These are phyloP conservation scores for Phytopythium aichiense DNA, from an alignment of 352 stramenopile species.

Conservation along the genomic window DNA sequence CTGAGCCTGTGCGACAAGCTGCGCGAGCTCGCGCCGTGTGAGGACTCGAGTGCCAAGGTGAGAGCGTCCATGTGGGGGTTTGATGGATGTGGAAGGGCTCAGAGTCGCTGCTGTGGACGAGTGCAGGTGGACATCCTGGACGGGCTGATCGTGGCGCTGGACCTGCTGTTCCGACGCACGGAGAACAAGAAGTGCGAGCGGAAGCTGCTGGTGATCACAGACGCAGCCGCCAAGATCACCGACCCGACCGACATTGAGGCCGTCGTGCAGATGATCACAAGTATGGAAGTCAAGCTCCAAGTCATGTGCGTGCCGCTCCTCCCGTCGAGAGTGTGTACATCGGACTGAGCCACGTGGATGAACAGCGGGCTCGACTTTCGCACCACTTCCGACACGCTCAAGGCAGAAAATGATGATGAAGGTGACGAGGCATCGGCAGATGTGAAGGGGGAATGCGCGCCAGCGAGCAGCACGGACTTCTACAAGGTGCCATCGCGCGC, in stretches of 20 bases:
- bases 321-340: background rate
- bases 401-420: constrained; percentile 12
- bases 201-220: constrained; percentile 71
- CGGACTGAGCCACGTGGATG: background rate
- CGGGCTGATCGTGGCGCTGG: constrained; percentile 77
- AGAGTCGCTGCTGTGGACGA: background rate
- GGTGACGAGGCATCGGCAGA: constrained; percentile 1
- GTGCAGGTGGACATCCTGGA: constrained; percentile 66
- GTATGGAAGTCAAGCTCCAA: constrained; percentile 76
- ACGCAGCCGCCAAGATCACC: constrained; percentile 55
- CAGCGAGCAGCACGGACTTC: constrained; percentile 15
- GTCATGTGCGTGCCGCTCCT: constrained; percentile 46
- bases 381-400: constrained; percentile 32
- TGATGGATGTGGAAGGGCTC: background rate
- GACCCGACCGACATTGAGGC: constrained; percentile 61
- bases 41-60: constrained; percentile 24
- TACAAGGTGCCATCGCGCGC: constrained; percentile 19
- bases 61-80: background rate
- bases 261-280: constrained; percentile 72
- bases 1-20: constrained; percentile 59
- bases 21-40: constrained; percentile 26
- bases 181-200: constrained; percentile 80
- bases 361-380: constrained; percentile 66
- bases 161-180: constrained; percentile 70
- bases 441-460: constrained; percentile 21